phyloP scores from a whole-genome alignment of 2,329 filamentous ascomycete species.

The Fusarium staphyleae region DNA sequence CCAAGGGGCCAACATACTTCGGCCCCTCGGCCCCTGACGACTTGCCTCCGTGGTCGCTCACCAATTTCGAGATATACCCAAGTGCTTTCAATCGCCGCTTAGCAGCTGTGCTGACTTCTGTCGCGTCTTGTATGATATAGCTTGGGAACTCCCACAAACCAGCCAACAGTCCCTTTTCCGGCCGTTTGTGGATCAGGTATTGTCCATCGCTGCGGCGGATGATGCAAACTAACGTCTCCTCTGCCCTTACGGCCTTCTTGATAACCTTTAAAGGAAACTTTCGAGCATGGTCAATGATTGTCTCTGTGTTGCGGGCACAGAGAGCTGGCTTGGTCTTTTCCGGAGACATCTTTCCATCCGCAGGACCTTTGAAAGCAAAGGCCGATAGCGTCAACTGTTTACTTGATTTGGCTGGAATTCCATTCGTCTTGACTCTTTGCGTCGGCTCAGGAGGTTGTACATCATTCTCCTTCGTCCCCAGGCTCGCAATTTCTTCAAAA shows the following conservation, averaged over 20 bases:
- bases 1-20: conserved; percentile 53
- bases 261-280: conserved; percentile 59
- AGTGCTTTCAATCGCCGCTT: conserved; percentile 49
- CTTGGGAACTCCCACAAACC: conserved; percentile 66
- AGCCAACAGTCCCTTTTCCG: conserved; percentile 61
- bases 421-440: conserved; percentile 24
- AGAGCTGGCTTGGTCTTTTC: conserved; percentile 18
- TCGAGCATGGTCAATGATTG: conserved; percentile 54
- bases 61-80: conserved; percentile 43
- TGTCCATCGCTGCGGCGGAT: conserved; percentile 53
- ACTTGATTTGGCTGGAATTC: conserved; percentile 14
- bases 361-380: conserved; percentile 45
- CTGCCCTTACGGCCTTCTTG: conserved; percentile 60
- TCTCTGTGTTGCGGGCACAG: conserved; percentile 41
- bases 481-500: conserved; percentile 48
- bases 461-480: conserved; percentile 28
- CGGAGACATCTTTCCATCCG: conserved; percentile 11
- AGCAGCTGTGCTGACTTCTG: conserved; percentile 35
- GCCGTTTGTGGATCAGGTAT: conserved; percentile 59
- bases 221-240: conserved; percentile 62
- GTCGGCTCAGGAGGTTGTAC: conserved; percentile 6
- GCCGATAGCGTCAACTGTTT: conserved; percentile 45
- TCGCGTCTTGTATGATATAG: conserved; percentile 42
- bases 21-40: conserved; percentile 16
- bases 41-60: conserved; percentile 24